phyloP scores from a whole-genome alignment of 345 rosid species.

The Eucalyptus curtisii region DNA sequence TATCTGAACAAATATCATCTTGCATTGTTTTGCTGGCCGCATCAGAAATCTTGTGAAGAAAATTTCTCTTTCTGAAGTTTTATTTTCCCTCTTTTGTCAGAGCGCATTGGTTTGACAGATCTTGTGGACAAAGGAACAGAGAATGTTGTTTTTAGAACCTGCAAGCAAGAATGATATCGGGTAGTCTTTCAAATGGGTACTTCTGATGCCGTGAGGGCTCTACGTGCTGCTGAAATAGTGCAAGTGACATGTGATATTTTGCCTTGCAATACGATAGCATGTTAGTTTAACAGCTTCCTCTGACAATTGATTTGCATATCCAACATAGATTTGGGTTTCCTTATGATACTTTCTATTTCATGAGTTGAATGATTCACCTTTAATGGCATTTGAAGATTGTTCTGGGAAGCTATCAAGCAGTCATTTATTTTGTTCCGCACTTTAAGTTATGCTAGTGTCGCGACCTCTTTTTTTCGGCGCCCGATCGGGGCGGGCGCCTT shows the following conservation, averaged over 20 bases:
- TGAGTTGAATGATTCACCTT: neutral
- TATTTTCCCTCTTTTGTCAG: slow-evolving; percentile 16
- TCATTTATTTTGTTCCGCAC: neutral
- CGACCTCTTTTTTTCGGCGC: too few relatives aligned
- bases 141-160: slow-evolving; percentile 74
- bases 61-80: neutral
- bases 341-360: neutral
- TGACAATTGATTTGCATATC: neutral
- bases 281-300: neutral
- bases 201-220: slow-evolving; percentile 87
- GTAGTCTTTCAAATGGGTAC: slow-evolving; percentile 90
- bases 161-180: slow-evolving; percentile 38
- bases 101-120: slow-evolving; percentile 41
- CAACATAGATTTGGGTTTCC: neutral
- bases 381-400: neutral
- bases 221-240: slow-evolving; percentile 76
- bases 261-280: neutral
- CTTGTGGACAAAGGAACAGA: slow-evolving; percentile 82
- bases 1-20: neutral
- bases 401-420: neutral
- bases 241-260: slow-evolving; percentile 1
- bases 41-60: neutral
- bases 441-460: neutral
- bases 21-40: neutral
- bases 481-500: too few relatives aligned